Conservation (phyloP, 768 basidiomycete species). For the Suillus fuscotomentosus region DNA sequence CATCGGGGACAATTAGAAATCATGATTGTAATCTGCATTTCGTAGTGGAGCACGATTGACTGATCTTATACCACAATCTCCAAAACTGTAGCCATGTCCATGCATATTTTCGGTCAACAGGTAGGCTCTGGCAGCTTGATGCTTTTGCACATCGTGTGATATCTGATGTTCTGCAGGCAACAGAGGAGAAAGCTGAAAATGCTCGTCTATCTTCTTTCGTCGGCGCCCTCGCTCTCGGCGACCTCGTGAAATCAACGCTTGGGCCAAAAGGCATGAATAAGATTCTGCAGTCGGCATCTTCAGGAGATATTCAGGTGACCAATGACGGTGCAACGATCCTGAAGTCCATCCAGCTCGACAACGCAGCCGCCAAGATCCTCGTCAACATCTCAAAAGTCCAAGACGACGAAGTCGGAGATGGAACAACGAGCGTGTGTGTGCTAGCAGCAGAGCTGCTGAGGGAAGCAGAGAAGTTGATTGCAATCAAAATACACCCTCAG, state of each 20-base stretch:
- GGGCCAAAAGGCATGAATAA: constrained; percentile 99
- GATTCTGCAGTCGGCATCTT: constrained; percentile 89
- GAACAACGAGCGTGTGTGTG: constrained; percentile 89
- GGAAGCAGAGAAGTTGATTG: constrained; percentile 94
- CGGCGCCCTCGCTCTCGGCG: constrained; percentile 94
- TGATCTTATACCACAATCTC: background rate
- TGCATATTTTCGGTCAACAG: constrained; percentile 71
- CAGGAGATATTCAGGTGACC: constrained; percentile 93
- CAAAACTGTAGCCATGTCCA: constrained; percentile 45
- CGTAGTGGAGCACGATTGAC: background rate
- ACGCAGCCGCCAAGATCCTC: constrained; percentile 97
- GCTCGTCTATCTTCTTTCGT: constrained; percentile 98
- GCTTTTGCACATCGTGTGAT: background rate
- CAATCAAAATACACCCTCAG: constrained; percentile 93
- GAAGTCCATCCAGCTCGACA: constrained; percentile 96
- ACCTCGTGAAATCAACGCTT: constrained; percentile 97
- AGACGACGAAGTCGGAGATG: constrained; percentile 98
- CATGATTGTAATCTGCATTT: background rate
- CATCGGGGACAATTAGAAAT: background rate
- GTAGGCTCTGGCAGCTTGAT: constrained; percentile 27
- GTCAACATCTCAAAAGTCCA: constrained; percentile 99
- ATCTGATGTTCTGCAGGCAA: constrained; percentile 51
- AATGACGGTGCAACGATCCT: constrained; percentile 99
- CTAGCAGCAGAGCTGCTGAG: constrained; percentile 87
- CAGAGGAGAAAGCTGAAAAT: constrained; percentile 96